These are phyloP conservation scores for Ulota crispa DNA, from an alignment of 225 moss, liverwort and hornwort genomes.

Conservation along the genomic window DNA sequence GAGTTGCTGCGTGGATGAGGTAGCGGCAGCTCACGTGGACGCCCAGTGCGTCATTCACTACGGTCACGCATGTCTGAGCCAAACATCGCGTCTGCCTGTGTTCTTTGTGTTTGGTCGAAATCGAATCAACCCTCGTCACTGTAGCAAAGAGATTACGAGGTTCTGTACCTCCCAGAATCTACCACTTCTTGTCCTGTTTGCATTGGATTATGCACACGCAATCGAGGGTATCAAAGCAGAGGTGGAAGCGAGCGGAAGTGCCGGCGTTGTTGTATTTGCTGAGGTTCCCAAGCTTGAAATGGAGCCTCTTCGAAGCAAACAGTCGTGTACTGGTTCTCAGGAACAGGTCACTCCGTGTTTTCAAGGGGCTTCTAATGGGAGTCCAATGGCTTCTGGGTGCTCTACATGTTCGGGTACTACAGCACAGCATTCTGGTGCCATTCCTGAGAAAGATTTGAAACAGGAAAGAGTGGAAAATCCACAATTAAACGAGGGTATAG, in stretches of 20 bases:
- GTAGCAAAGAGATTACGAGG: slow-evolving; percentile 48
- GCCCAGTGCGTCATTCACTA: slow-evolving; percentile 93
- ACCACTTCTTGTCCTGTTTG: slow-evolving; percentile 68
- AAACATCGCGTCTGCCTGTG: slow-evolving; percentile 79
- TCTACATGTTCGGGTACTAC: slow-evolving; percentile 23
- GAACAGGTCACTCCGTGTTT: slow-evolving; percentile 8
- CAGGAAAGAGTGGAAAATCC: slow-evolving; percentile 13
- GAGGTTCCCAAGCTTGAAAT: slow-evolving; percentile 54
- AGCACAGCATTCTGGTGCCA: neutral
- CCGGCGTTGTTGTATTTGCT: slow-evolving; percentile 58
- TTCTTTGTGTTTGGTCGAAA: slow-evolving; percentile 85
- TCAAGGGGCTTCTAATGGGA: slow-evolving; percentile 31
- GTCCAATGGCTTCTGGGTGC: slow-evolving; percentile 32
- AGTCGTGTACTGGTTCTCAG: slow-evolving; percentile 2
- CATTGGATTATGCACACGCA: slow-evolving; percentile 62
- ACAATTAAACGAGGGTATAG: slow-evolving; percentile 32
- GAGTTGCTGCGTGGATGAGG: slow-evolving; percentile 96
- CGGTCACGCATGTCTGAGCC: slow-evolving; percentile 80
- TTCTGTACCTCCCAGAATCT: slow-evolving; percentile 30
- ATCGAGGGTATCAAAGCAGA: slow-evolving; percentile 42
- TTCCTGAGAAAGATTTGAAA: slow-evolving; percentile 26
- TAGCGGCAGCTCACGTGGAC: slow-evolving; percentile 93
- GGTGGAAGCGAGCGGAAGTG: slow-evolving; percentile 19
- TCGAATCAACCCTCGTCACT: slow-evolving; percentile 42
- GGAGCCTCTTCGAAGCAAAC: slow-evolving; percentile 42